Evolutionary conservation across 108 stramenopile genomes (phyloP), one percentile per base, ranked within the genome.

Genomic region (Chaetoceros tenuissimus): DNA sequence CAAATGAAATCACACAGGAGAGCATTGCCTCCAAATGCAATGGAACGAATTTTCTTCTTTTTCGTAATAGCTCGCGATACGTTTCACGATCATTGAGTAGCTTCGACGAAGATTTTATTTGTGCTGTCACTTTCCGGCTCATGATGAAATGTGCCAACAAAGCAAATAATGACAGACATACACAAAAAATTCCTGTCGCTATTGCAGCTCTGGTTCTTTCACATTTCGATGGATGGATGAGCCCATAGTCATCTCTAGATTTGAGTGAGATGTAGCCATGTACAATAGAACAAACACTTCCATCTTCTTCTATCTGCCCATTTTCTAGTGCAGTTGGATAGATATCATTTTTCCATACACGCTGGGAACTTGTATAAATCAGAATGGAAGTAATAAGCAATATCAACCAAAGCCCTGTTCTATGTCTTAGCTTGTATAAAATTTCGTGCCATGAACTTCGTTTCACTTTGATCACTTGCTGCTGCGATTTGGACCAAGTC

Each of bases 381-480:
- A 79, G 51, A 0, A 74, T 24, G 3, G 53, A 57, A 2, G 73
- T 45, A 26, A 79, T 40, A 10, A 71, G 66, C 3, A 67, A 62
- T 13, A 70, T 59, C 3, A 68, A 31, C 78, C 78, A 79, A 22
- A 61, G 55, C 13, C 78, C 78, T 8, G 70, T 68, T 46, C 78
- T 48, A 23, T 45, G 20, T 20, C 77, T 57, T 26, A 78, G 25
- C 3, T 52, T 43, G 21, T 72, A 77, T 3, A 72, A n/a, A 13
- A 67, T 57, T 43, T 67, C 16, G 48, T 59, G 66, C 72, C 66
- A 73, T 13, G 60, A 46, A 21, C 23, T 30, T 19, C 63, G 59
- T 46, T n/a, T 51, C 48, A 44, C 48, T 30, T 21, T 44, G 18
- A 55, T 62, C 22, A 24, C 13, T 46, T 50, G 10, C 21, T 27